phyloP scores from a whole-genome alignment of 2,329 filamentous ascomycete genomes.

The Fusarium sulawesiense region DNA sequence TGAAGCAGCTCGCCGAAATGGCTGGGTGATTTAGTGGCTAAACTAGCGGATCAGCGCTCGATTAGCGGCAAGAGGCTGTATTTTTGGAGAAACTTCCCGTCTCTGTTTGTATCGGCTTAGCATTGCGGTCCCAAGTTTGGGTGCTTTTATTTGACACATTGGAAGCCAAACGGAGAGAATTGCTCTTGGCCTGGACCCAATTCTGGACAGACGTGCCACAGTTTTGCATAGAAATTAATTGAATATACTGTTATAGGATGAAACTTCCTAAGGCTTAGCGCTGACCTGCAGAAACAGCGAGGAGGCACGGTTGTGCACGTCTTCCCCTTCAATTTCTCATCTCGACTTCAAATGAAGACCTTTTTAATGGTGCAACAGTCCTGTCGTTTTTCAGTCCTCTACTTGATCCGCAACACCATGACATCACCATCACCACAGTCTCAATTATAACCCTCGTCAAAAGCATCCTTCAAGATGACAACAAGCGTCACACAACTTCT shows the following conservation, averaged over 20 bases:
- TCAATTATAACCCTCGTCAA: background rate
- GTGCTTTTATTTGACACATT: background rate
- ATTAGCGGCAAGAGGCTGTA: background rate
- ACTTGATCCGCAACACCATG: too few relatives aligned
- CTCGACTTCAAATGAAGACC: background rate
- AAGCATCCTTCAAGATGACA: background rate
- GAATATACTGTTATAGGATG: background rate
- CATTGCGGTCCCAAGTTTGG: background rate
- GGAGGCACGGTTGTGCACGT: background rate
- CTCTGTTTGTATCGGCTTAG: background rate
- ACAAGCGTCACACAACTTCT: conserved; percentile 3
- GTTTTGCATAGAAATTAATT: background rate
- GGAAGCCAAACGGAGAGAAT: background rate
- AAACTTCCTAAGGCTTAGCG: background rate
- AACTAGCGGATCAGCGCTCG: background rate
- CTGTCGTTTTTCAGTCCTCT: rapidly evolving
- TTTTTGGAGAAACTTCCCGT: background rate
- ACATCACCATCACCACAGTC: too few relatives aligned
- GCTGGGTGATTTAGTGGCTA: background rate
- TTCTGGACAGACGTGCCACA: background rate
- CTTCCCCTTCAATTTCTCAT: background rate
- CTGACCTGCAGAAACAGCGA: background rate
- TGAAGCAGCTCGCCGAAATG: background rate
- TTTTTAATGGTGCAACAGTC: background rate
- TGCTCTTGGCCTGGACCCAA: background rate